Base-by-base conservation (phyloP, 495 filamentous ascomycete species). In the Bacidia gigantensis region DNA sequence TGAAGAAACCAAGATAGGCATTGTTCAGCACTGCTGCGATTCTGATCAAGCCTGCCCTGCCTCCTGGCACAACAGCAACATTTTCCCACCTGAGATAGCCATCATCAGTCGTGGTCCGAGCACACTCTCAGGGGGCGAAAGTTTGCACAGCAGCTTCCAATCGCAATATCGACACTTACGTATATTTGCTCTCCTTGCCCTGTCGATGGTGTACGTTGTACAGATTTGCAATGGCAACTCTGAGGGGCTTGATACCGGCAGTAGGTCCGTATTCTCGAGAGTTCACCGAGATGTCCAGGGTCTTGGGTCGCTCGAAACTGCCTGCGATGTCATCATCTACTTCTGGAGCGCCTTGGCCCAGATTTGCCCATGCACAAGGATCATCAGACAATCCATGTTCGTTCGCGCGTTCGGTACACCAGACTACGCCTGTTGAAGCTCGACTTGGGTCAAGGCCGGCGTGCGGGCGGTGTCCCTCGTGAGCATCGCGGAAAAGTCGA, bases 41-140 rank as follows among this genome's bases (percentile, higher is more conserved):
- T 45, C 90, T 78, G 56, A 96, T 94, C 69, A 97, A 70, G 22
- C 90, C 90, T 14, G 90, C 89, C 56, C 90, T 75, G 23, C 90
- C 90, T 65, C 90, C 90, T 39, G 90, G 90, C 2, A 97, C 90
- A 62, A 97, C 93, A 67, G 86, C 89, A n/a, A 96, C 90, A 68
- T 97, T 96, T 70, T 96, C 90, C 83, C 87, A 95, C 3, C 47
- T 49, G 26, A 10, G 35, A 22, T 7, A n/a, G 20, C 41, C 9
- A 44, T 9, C 9, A 9, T 44, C 41, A 44, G 41, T 17, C n/a
- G n/a, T n/a, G n/a, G n/a, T n/a, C n/a, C n/a, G n/a, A n/a, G n/a
- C n/a, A n/a, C n/a, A n/a, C n/a, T n/a, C n/a, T n/a, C n/a, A n/a
- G n/a, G n/a, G n/a, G n/a, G n/a, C n/a, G n/a, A n/a, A n/a, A n/a